Evolutionary conservation across 2,329 filamentous ascomycete species (phyloP).

Genomic region (Exophiala calicioides): DNA sequence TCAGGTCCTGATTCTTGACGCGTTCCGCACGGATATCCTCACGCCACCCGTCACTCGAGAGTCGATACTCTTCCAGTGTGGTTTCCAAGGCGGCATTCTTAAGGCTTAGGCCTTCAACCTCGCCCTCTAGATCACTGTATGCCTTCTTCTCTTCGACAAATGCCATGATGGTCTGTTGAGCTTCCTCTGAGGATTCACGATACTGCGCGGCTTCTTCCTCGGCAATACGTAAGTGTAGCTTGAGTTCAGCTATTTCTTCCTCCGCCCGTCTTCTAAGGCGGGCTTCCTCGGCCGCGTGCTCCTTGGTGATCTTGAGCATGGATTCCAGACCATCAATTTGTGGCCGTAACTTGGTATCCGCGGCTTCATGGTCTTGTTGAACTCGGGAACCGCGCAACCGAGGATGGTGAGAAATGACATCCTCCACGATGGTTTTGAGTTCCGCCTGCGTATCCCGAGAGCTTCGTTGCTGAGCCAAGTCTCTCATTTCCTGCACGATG

Average conservation of each 20-base stretch:
- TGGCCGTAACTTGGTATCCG: constrained; percentile 51
- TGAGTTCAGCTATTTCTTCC: constrained; percentile 71
- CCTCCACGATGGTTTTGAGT: constrained; percentile 64
- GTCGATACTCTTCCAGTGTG: constrained; percentile 64
- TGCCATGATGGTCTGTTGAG: constrained; percentile 63
- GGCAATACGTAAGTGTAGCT: constrained; percentile 66
- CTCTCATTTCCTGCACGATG: constrained; percentile 41
- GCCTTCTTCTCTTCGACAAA: constrained; percentile 68
- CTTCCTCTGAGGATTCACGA: constrained; percentile 60
- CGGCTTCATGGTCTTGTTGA: constrained; percentile 54
- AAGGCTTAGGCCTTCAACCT: constrained; percentile 54
- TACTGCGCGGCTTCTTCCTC: constrained; percentile 56
- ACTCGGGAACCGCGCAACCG: constrained; percentile 51
- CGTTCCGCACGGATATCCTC: constrained; percentile 44
- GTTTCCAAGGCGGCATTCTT: constrained; percentile 63
- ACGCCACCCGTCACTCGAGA: constrained; percentile 25
- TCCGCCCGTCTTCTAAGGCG: constrained; percentile 66
- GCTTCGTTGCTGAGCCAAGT: constrained; percentile 27
- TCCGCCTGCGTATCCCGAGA: constrained; percentile 45
- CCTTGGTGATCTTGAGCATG: constrained; percentile 64
- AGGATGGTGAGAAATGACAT: constrained; percentile 61
- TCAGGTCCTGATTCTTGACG: constrained; percentile 67
- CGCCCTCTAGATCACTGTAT: constrained; percentile 58
- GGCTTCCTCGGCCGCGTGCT: constrained; percentile 65
- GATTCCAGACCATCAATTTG: constrained; percentile 70